Base-by-base conservation (phyloP, 768 basidiomycete species). In the Cystobasidium tubakii region DNA sequence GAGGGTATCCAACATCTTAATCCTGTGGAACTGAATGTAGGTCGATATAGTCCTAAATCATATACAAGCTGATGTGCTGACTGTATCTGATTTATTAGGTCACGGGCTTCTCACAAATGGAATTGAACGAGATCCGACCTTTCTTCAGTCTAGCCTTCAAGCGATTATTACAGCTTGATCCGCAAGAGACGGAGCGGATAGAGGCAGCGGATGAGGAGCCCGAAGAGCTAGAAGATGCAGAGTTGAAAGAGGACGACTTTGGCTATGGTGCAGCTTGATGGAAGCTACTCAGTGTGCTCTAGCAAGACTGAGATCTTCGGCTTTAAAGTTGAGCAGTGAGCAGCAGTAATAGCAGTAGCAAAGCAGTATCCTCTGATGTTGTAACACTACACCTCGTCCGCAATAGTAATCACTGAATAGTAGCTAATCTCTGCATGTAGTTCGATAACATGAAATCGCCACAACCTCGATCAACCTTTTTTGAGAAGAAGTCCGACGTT, bases 101-200 rank as follows among this genome's bases (percentile, higher is more conserved):
- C 74, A 87, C 90, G 2, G 90, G 92, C 76, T 83, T 95, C 23
- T 89, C 87, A 74, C 87, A 90, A 0, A 89, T 94, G 88, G 92
- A 96, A 81, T 90, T 96, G 82, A 92, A 92, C 82, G 93, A 95
- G 80, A 89, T 95, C 77, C 85, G 91, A 43, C 91, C 92, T 1
- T 90, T 91, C 83, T 93, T 94, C 78, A 84, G 89, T 39, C 87
- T 87, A 76, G 86, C 91, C 0, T 92, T 93, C 57, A 42, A 62
- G 17, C 77, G 79, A 4, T 43, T 79, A 19, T 21, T 57, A 0
- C 31, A 62, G 17, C 74, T 79, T 29, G 76, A 77, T 34, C 79
- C 77, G 7, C 42, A 57, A 53, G 74, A 72, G 33, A 53, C 69
- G 15, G 69, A 71, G 34, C 69, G 69, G 69, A 46, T 54, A 60